Percentiles rank a stretch among this genome's conserved stretches.
Evolutionary conservation across 106 monocot species (phyloP).

Genomic region (Dendrobium nobile): DNA sequence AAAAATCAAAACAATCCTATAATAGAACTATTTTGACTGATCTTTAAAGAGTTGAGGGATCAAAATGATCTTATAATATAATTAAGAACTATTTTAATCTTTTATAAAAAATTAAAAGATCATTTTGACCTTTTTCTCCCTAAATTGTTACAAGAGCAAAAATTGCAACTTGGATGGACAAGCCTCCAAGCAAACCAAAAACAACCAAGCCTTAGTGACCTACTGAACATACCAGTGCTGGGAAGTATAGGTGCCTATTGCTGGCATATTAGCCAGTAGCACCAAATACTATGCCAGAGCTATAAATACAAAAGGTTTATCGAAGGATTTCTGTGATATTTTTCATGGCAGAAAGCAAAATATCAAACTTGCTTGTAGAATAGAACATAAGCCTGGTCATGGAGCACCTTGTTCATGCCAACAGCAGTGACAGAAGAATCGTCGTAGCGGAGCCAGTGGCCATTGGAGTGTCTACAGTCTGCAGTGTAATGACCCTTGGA

Average conservation of each 20-base stretch:
- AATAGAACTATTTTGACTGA: too few relatives aligned
- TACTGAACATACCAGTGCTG: not conserved
- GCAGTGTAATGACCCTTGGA: constrained; percentile 21
- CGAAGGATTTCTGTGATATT: not conserved
- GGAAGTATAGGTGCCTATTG: not conserved
- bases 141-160: not conserved
- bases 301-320: not conserved
- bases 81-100: too few relatives aligned
- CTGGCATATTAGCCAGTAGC: not conserved
- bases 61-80: too few relatives aligned
- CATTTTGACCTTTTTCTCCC: too few relatives aligned
- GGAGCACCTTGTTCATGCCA: constrained; percentile 11
- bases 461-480: constrained; percentile 5
- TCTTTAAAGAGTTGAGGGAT: too few relatives aligned
- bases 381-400: constrained; percentile 25
- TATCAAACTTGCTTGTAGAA: constrained; percentile 25
- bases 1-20: too few relatives aligned
- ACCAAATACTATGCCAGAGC: not conserved
- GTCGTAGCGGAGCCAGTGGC: constrained; percentile 21
- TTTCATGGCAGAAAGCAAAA: not conserved
- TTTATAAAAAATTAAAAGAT: too few relatives aligned
- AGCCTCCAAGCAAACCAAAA: not conserved
- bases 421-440: constrained; percentile 14
- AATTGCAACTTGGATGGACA: not conserved
- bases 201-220: not conserved